A percentile compares a stretch with the other conserved stretches of the same genome.
These are phyloP conservation scores for Hygrophila difformis DNA, from an alignment of 257 asterid genomes.

Conservation along the genomic window DNA sequence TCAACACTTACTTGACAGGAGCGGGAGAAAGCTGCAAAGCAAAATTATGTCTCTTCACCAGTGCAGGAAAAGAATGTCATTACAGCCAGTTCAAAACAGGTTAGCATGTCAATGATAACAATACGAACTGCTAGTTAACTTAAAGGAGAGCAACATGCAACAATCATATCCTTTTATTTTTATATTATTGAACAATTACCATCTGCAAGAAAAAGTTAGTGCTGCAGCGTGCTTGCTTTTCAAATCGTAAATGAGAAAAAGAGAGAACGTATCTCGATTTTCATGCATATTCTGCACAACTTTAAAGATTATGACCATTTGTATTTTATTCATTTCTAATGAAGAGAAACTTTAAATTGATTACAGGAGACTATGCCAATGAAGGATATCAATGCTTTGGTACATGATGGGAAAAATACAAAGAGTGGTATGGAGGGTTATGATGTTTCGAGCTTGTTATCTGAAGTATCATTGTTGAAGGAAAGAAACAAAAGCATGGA, in stretches of 20 bases:
- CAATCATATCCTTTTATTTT: background rate
- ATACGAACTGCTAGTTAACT: background rate
- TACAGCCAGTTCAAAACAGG: slow-evolving; percentile 16
- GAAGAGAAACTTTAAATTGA: slow-evolving; percentile 10
- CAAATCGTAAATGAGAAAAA: background rate
- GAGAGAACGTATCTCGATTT: background rate
- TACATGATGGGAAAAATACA: slow-evolving; percentile 18
- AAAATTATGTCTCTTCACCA: slow-evolving; percentile 9
- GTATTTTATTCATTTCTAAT: slow-evolving; percentile 12
- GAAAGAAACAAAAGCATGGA: slow-evolving; percentile 69
- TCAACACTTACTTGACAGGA: slow-evolving; percentile 26
- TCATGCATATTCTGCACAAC: background rate
- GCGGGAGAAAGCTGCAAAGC: slow-evolving; percentile 16
- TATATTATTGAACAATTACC: background rate
- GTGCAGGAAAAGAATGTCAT: slow-evolving; percentile 15
- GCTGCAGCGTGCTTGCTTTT: background rate
- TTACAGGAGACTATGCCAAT: slow-evolving; percentile 34
- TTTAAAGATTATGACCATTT: slow-evolving; percentile 5
- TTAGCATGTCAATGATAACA: slow-evolving; percentile 7
- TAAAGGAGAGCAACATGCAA: background rate
- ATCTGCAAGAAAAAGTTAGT: background rate
- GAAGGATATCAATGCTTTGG: slow-evolving; percentile 12
- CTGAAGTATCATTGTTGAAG: slow-evolving; percentile 52
- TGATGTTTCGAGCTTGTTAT: slow-evolving; percentile 37
- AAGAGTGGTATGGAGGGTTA: slow-evolving; percentile 12